Evolutionary conservation across 2,329 filamentous ascomycete genomes (phyloP).

Genomic region (Grosmannia serpens): DNA sequence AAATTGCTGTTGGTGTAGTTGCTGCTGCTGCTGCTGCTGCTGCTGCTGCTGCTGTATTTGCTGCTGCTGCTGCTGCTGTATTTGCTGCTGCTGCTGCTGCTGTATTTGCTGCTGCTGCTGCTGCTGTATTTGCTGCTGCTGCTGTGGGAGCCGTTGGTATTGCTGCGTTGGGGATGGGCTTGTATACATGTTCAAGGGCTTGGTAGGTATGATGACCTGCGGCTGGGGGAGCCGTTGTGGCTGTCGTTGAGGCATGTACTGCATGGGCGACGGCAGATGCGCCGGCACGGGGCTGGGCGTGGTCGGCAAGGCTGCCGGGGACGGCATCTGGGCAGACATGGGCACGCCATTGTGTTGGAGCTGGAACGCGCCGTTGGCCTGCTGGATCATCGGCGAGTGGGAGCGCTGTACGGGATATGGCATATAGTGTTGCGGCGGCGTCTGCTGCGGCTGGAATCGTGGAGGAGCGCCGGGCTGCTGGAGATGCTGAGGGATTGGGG

Average conservation of each 20-base stretch:
- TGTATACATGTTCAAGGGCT: constrained; percentile 6
- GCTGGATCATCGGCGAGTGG: constrained; percentile 2
- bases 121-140: constrained; percentile 15
- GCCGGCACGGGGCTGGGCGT: constrained; percentile 1
- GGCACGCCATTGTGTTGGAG: constrained; percentile 5
- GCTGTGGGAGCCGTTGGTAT: constrained; percentile 15
- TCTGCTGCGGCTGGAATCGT: background rate
- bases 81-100: constrained; percentile 16
- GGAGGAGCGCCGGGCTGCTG: constrained; percentile 3
- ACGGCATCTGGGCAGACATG: constrained; percentile 2
- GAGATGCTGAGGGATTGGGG: background rate
- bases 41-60: constrained; percentile 10
- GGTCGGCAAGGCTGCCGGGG: constrained; percentile 4
- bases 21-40: constrained; percentile 15
- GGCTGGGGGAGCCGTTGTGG: constrained; percentile 2
- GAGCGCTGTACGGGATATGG: constrained; percentile 5
- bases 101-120: constrained; percentile 15
- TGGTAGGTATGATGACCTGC: constrained; percentile 1
- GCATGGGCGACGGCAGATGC: constrained; percentile 5
- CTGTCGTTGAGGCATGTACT: constrained; percentile 6
- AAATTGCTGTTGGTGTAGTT: constrained; percentile 2
- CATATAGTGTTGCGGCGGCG: constrained; percentile 3
- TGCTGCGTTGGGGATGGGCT: constrained; percentile 7
- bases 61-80: constrained; percentile 12
- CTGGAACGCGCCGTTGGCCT: background rate